These are phyloP conservation scores for Phyllosticta citrichinensis DNA, from an alignment of 2,329 filamentous ascomycete genomes.

Conservation along the genomic window DNA sequence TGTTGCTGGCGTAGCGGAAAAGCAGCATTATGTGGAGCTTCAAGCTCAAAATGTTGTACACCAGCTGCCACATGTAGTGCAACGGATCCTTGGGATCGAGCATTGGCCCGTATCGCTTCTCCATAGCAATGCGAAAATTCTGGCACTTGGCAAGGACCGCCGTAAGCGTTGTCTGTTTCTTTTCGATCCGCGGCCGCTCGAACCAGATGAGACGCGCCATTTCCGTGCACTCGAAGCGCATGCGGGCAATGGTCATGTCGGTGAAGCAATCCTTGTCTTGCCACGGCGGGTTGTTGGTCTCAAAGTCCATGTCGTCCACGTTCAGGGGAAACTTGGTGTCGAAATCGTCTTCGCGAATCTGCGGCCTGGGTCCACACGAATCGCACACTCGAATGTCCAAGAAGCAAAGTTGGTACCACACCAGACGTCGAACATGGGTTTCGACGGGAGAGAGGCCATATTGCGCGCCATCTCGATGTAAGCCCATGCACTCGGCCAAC, in stretches of 20 bases:
- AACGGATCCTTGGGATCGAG: constrained; percentile 50
- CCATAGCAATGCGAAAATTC: constrained; percentile 54
- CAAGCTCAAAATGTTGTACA: constrained; percentile 55
- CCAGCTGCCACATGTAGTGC: constrained; percentile 52
- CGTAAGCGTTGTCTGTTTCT: constrained; percentile 51
- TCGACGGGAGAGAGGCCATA: constrained; percentile 59
- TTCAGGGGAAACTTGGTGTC: constrained; percentile 65
- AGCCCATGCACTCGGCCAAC: constrained; percentile 67
- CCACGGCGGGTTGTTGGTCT: constrained; percentile 29
- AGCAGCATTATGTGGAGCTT: constrained; percentile 57
- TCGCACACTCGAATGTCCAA: constrained; percentile 67
- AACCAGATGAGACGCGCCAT: constrained; percentile 61
- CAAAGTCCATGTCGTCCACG: constrained; percentile 56
- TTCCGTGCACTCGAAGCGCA: constrained; percentile 64
- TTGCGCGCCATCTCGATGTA: constrained; percentile 59
- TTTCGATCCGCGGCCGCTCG: constrained; percentile 57
- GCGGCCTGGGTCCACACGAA: constrained; percentile 60
- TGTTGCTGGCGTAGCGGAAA: constrained; percentile 53
- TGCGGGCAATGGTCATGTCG: constrained; percentile 55
- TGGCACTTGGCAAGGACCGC: constrained; percentile 59
- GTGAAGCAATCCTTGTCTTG: constrained; percentile 51
- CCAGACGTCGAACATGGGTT: constrained; percentile 58
- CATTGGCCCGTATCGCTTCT: constrained; percentile 54
- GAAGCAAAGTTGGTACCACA: constrained; percentile 73
- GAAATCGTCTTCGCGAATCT: constrained; percentile 64